These are phyloP conservation scores for Polytrichum formosum DNA, from an alignment of 225 moss, liverwort and hornwort genomes.

Conservation along the genomic window DNA sequence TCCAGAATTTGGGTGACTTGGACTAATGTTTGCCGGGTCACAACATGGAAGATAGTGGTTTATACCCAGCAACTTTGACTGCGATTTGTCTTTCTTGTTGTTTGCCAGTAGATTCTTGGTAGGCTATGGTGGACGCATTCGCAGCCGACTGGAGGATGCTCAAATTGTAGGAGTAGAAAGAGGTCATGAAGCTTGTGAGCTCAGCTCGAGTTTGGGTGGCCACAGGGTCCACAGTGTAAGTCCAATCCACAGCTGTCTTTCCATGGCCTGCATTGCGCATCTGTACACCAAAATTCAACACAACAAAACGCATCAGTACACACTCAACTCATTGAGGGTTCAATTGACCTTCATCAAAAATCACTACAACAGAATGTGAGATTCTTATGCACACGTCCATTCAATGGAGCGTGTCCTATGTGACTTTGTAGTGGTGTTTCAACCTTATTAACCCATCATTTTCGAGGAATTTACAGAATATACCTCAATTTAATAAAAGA, in stretches of 20 bases:
- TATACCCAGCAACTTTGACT: too few relatives aligned
- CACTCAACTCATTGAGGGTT: not conserved
- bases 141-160: conserved; percentile 31
- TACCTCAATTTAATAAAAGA: too few relatives aligned
- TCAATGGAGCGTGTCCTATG: too few relatives aligned
- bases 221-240: conserved; percentile 51
- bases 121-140: not conserved
- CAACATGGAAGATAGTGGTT: too few relatives aligned
- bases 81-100: too few relatives aligned
- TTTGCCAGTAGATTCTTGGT: not conserved
- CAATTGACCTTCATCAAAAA: not conserved
- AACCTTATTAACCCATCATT: too few relatives aligned
- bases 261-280: conserved; percentile 51
- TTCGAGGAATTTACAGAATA: too few relatives aligned
- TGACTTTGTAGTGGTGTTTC: too few relatives aligned
- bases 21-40: too few relatives aligned
- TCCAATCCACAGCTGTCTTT: conserved; percentile 55
- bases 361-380: too few relatives aligned
- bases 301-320: not conserved
- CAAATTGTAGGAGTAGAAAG: conserved; percentile 36
- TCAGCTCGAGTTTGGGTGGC: conserved; percentile 27
- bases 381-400: too few relatives aligned
- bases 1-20: too few relatives aligned
- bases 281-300: conserved; percentile 10
- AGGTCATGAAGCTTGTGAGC: conserved; percentile 40